Conservation (phyloP, 129 eudicot species). For the Flaveria ramosissima region DNA sequence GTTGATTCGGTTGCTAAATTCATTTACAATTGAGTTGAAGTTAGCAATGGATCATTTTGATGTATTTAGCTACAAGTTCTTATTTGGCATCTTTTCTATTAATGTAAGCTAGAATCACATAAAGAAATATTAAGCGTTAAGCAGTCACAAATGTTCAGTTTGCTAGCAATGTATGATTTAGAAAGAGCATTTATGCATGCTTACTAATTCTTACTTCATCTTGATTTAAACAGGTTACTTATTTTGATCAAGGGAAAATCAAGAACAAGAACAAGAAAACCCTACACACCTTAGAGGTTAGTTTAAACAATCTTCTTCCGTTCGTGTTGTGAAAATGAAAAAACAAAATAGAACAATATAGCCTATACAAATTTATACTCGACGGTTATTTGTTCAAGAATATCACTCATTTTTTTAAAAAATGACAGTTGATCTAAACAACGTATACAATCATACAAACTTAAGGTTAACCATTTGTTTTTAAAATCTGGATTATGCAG, state of each 20-base stretch:
- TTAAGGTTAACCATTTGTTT: not conserved
- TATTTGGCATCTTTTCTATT: not conserved
- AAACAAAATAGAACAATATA: not conserved
- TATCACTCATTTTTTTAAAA: not conserved
- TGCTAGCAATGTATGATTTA: not conserved
- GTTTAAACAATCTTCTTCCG: not conserved
- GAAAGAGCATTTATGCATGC: not conserved
- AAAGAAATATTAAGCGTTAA: not conserved
- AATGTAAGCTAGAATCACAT: not conserved
- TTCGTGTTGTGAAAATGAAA: not conserved
- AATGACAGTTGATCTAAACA: not conserved
- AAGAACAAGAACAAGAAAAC: slow-evolving; percentile 32
- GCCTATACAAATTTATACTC: not conserved
- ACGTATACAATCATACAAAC: not conserved
- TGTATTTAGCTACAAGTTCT: not conserved
- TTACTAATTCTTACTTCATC: slow-evolving; percentile 11
- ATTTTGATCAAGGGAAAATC: slow-evolving; percentile 32
- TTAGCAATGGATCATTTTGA: not conserved
- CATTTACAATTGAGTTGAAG: not conserved
- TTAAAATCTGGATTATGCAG: slow-evolving; percentile 35
- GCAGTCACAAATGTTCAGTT: not conserved
- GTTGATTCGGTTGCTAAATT: not conserved
- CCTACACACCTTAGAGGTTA: slow-evolving; percentile 48
- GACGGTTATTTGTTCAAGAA: not conserved
- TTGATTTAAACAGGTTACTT: slow-evolving; percentile 40